Evolutionary conservation across 768 basidiomycete species (phyloP).

Genomic region (Mrakia blollopis): DNA sequence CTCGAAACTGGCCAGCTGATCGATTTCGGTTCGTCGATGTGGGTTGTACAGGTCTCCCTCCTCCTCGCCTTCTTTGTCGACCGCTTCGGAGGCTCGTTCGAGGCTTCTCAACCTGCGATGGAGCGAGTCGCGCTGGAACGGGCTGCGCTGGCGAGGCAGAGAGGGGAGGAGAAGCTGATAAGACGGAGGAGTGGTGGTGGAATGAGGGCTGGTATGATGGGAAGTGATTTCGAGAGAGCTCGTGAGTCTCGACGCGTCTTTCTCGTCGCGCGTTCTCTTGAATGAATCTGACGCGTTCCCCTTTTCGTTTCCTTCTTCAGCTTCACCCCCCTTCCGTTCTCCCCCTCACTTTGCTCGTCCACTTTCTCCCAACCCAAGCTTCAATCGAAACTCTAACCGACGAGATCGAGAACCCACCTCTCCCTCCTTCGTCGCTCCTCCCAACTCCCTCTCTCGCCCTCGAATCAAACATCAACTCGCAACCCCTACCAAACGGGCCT

Average conservation of each 20-base stretch:
- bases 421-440: neutral
- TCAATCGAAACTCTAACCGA: neutral
- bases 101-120: neutral
- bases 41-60: neutral
- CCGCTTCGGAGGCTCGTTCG: constrained; percentile 11
- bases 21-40: too few species aligned
- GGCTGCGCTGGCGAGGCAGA: neutral
- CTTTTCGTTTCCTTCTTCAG: neutral
- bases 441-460: neutral
- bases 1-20: too few species aligned
- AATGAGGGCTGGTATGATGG: neutral
- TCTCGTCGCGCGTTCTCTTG: neutral
- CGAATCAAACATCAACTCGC: constrained; percentile 18
- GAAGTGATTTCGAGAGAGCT: neutral
- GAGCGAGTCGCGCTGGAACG: neutral
- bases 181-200: neutral
- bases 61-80: neutral
- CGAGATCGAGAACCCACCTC: neutral
- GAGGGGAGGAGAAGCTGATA: neutral
- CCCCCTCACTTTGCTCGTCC: neutral
- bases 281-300: neutral
- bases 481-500: neutral
- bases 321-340: neutral
- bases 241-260: neutral
- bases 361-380: neutral